Percentiles rank a stretch among this genome's conserved stretches.
Conservation (phyloP, 106 monocot genomes). For the Agapanthus africanus region DNA sequence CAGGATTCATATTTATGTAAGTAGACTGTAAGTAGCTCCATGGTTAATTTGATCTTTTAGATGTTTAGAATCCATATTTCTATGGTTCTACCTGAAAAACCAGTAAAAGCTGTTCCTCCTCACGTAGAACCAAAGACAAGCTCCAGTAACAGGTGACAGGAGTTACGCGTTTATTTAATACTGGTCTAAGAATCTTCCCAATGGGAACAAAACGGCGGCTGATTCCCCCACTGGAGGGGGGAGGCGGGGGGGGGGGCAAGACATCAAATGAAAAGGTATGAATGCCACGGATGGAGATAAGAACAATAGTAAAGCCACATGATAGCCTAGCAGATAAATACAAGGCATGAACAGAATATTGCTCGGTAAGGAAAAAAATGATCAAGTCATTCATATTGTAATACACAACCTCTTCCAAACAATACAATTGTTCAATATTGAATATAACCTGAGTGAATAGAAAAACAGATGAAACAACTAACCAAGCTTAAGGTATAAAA, state of each 20-base stretch:
- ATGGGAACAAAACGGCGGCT: conserved; percentile 52
- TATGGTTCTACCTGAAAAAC: conserved; percentile 55
- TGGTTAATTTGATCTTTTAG: too few relatives aligned
- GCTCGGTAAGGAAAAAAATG: not conserved
- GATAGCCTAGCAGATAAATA: not conserved
- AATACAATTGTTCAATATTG: not conserved
- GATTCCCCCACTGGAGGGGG: conserved; percentile 58
- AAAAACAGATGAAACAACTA: not conserved
- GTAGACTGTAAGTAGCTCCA: not conserved
- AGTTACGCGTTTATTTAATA: conserved; percentile 74
- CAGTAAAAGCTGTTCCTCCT: conserved; percentile 44
- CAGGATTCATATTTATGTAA: not conserved
- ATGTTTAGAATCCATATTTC: not conserved
- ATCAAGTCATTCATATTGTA: not conserved
- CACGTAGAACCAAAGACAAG: conserved; percentile 49
- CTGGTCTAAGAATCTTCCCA: conserved; percentile 63
- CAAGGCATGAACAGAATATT: not conserved
- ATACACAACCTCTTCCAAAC: not conserved
- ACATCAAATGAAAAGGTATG: conserved; percentile 1
- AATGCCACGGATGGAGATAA: not conserved
- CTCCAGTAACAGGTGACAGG: conserved; percentile 91
- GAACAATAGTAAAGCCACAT: not conserved
- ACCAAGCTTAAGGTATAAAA: not conserved
- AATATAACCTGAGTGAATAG: not conserved
- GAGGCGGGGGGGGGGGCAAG: too few relatives aligned